Percentiles rank a stretch among this genome's conserved stretches.
Evolutionary conservation across 345 rosid genomes (phyloP).

Genomic region (Syzygium aromaticum): DNA sequence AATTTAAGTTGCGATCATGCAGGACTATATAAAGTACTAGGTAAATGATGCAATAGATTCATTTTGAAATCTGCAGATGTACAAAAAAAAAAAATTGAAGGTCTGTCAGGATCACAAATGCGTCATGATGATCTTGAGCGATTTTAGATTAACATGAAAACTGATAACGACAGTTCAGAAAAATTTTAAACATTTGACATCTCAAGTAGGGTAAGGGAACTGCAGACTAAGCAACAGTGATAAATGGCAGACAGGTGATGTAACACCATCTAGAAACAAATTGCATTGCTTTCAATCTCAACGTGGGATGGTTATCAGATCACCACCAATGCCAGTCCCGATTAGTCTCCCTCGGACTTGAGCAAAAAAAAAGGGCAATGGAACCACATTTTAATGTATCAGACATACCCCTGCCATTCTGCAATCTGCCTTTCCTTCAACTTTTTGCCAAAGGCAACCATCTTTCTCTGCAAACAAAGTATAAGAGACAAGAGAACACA

Average conservation of each 20-base stretch:
- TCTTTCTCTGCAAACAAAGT: slow-evolving; percentile 23
- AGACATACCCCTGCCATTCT: slow-evolving; percentile 76
- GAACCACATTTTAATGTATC: neutral
- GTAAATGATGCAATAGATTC: neutral
- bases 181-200: neutral
- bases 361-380: neutral
- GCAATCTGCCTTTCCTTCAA: slow-evolving; percentile 72
- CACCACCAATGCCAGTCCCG: neutral
- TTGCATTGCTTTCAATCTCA: neutral
- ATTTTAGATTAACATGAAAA: neutral
- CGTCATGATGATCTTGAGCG: neutral
- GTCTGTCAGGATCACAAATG: neutral
- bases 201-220: neutral
- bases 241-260: neutral
- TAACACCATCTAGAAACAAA: neutral
- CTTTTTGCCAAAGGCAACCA: slow-evolving; percentile 93
- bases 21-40: neutral
- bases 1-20: neutral
- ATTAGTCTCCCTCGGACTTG: neutral
- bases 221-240: neutral
- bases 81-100: neutral
- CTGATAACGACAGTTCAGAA: neutral
- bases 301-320: neutral
- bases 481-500: neutral
- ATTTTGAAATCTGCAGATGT: neutral